Evolutionary conservation across 139 green algal species (phyloP).

Genomic region (Chlorella sp.): DNA sequence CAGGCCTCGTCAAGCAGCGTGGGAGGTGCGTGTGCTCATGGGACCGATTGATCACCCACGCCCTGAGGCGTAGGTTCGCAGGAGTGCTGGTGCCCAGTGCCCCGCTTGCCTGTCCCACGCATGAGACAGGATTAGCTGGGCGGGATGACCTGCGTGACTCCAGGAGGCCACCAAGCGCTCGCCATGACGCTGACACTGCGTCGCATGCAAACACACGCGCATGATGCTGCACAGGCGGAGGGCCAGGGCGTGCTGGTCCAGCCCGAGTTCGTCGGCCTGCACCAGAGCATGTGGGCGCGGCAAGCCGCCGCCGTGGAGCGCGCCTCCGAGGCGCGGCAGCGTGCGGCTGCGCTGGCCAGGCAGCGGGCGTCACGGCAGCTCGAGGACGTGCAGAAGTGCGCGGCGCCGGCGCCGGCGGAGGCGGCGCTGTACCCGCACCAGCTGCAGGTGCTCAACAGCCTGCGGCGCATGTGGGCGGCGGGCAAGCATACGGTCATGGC

Average conservation of each 20-base stretch:
- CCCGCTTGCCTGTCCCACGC: background rate
- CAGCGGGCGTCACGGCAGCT: conserved; percentile 17
- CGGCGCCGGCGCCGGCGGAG: background rate
- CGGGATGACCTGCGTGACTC: background rate
- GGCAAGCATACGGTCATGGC: conserved; percentile 48
- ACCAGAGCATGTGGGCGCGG: conserved; percentile 62
- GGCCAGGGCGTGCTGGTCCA: conserved; percentile 37
- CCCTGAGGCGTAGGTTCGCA: background rate
- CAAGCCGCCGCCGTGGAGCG: conserved; percentile 45
- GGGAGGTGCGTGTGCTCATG: too few relatives aligned
- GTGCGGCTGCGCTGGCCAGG: background rate
- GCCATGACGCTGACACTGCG: too few relatives aligned
- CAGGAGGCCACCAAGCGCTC: too few relatives aligned
- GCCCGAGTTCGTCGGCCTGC: conserved; percentile 46
- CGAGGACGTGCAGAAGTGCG: background rate
- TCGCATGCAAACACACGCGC: too few relatives aligned
- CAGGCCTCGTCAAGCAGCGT: too few relatives aligned
- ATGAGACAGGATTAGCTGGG: too few relatives aligned
- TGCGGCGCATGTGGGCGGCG: conserved; percentile 52
- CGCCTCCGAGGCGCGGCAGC: background rate
- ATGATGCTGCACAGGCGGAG: conserved; percentile 21
- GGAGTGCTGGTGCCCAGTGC: background rate
- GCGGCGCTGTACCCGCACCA: conserved; percentile 57
- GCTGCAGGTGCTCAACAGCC: conserved; percentile 60
- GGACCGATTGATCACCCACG: too few relatives aligned